Evolutionary conservation across 768 basidiomycete species (phyloP).

Genomic region (Rhodotorula sphaerocarpa): DNA sequence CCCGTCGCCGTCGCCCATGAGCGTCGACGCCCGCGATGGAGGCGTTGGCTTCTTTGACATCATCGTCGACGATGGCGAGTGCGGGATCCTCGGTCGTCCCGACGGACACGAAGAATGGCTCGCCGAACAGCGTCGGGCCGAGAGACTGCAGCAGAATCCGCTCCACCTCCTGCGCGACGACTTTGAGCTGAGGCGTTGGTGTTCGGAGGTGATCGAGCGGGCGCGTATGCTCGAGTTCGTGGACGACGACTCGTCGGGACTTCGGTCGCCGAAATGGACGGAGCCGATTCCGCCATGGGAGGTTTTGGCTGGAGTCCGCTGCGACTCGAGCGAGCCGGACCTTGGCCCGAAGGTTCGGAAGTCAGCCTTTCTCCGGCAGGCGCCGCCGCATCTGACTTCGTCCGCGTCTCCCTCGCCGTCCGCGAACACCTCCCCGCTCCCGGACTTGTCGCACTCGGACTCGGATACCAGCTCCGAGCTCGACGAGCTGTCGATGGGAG

Average conservation of each 20-base stretch:
- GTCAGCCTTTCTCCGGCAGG: too few species aligned
- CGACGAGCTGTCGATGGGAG: neutral
- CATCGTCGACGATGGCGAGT: neutral
- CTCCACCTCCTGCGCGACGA: constrained; percentile 17
- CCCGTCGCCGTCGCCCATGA: neutral
- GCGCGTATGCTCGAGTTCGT: neutral
- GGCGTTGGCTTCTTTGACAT: neutral
- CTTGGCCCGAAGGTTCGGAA: too few species aligned
- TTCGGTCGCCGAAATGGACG: constrained; percentile 4
- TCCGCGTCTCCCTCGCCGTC: too few species aligned
- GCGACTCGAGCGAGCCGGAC: constrained; percentile 4
- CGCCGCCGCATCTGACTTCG: too few species aligned
- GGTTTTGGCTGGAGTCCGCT: too few species aligned
- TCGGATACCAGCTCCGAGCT: neutral
- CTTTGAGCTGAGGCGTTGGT: constrained; percentile 23
- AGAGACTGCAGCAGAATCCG: constrained; percentile 2
- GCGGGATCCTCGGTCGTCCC: neutral
- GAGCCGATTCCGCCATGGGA: neutral
- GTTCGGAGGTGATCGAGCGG: constrained; percentile 15
- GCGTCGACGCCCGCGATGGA: too few species aligned
- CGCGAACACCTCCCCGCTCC: too few species aligned
- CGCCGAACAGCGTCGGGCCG: constrained; percentile 8
- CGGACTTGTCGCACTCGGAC: too few species aligned
- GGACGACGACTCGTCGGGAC: neutral
- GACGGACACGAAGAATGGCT: neutral